A percentile compares a stretch with the other conserved stretches of the same genome.
Conservation (phyloP, 2,329 filamentous ascomycete genomes). For the Colletotrichum sansevieriae region DNA sequence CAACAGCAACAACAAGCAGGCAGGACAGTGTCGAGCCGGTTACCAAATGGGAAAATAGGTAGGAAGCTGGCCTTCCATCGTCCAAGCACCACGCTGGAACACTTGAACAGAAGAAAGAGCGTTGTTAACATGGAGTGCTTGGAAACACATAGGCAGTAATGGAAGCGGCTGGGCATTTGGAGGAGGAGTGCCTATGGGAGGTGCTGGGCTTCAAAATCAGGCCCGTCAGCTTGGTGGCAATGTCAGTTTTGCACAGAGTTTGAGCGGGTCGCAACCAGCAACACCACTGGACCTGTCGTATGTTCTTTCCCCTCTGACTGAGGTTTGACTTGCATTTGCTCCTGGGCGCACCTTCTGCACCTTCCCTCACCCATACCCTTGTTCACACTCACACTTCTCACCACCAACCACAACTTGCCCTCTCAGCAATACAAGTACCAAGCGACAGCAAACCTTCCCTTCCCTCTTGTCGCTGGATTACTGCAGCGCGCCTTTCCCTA, state of each 20-base stretch:
- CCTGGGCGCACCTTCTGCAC: slow-evolving; percentile 13
- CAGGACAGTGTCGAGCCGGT: slow-evolving; percentile 67
- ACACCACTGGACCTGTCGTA: slow-evolving; percentile 75
- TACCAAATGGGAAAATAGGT: slow-evolving; percentile 77
- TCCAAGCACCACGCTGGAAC: slow-evolving; percentile 19
- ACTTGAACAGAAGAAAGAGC: slow-evolving; percentile 18
- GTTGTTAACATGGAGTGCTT: slow-evolving; percentile 44
- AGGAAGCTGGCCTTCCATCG: slow-evolving; percentile 44
- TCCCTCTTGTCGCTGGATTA: neutral
- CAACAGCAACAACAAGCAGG: slow-evolving; percentile 62
- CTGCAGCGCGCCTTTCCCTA: neutral
- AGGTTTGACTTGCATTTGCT: neutral
- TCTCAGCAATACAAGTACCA: neutral
- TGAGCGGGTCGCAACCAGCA: slow-evolving; percentile 72
- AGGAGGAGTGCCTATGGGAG: slow-evolving; percentile 71
- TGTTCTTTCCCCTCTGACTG: slow-evolving; percentile 53
- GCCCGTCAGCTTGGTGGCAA: slow-evolving; percentile 69
- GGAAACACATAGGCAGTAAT: slow-evolving; percentile 59
- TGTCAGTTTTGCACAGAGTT: slow-evolving; percentile 75
- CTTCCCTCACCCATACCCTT: neutral
- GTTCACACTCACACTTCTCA: neutral
- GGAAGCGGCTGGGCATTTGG: slow-evolving; percentile 73
- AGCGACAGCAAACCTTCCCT: neutral
- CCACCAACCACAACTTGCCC: neutral
- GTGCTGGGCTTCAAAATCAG: slow-evolving; percentile 65